Evolutionary conservation across 768 basidiomycete species (phyloP).

Genomic region (Leccinum truebloodii): DNA sequence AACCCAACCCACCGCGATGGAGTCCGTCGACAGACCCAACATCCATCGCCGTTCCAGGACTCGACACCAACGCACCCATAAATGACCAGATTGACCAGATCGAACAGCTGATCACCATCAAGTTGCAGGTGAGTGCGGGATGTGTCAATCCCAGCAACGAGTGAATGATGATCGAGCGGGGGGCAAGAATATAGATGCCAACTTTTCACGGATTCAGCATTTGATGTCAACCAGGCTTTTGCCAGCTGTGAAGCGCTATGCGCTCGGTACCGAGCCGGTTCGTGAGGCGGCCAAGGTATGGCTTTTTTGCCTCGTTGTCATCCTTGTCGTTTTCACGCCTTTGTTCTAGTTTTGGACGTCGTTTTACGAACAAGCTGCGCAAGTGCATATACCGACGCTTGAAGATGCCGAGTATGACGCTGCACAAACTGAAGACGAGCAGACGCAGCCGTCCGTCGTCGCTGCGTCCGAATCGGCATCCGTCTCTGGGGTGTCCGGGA

Average conservation of each 20-base stretch:
- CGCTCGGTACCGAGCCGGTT: slow-evolving; percentile 83
- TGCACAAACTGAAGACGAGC: slow-evolving; percentile 44
- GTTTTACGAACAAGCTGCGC: slow-evolving; percentile 94
- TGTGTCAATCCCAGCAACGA: slow-evolving; percentile 6
- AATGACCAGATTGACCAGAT: slow-evolving; percentile 92
- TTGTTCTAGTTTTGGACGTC: slow-evolving; percentile 85
- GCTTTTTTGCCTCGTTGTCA: no score
- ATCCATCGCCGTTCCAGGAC: slow-evolving; percentile 67
- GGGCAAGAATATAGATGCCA: slow-evolving; percentile 83
- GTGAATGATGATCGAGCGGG: slow-evolving; percentile 10
- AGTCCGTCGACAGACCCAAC: slow-evolving; percentile 62
- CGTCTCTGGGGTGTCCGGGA: slow-evolving; percentile 4
- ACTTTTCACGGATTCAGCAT: slow-evolving; percentile 88
- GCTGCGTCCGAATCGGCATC: slow-evolving; percentile 17
- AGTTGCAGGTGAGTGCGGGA: slow-evolving; percentile 65
- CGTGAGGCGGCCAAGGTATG: slow-evolving; percentile 85
- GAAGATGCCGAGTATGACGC: slow-evolving; percentile 72
- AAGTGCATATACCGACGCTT: slow-evolving; percentile 75
- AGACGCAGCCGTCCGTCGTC: slow-evolving; percentile 36
- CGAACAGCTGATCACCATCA: slow-evolving; percentile 91
- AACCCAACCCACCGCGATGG: slow-evolving; percentile 69
- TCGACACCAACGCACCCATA: slow-evolving; percentile 67
- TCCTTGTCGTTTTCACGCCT: neutral
- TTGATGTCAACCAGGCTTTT: slow-evolving; percentile 77
- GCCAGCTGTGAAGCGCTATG: slow-evolving; percentile 89